phyloP scores from a whole-genome alignment of 2,329 filamentous ascomycete species.

The Xylaria sp. region DNA sequence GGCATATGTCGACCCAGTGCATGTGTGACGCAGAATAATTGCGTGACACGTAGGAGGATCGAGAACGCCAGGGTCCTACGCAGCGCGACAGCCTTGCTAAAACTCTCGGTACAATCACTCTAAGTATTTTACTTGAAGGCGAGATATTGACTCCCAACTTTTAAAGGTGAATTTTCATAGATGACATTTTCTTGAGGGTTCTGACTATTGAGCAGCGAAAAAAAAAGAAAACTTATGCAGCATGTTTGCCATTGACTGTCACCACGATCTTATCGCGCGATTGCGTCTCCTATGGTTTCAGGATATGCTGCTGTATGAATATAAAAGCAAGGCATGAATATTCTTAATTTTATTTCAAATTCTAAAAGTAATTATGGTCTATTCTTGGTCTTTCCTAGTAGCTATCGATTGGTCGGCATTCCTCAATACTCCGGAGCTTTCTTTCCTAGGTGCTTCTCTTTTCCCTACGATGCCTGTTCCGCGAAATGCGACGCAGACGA shows the following conservation, averaged over 20 bases:
- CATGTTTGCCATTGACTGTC: no score
- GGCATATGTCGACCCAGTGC: no score
- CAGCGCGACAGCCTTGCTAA: background rate
- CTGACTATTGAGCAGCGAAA: no score
- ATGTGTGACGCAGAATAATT: background rate
- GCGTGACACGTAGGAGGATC: background rate
- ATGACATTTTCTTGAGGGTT: no score
- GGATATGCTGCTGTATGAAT: background rate
- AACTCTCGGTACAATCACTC: no score
- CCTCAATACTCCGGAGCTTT: slow-evolving; percentile 15
- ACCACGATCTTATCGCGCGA: no score
- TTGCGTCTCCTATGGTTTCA: background rate
- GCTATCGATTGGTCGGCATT: background rate
- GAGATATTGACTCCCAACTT: no score
- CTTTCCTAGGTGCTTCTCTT: slow-evolving; percentile 41
- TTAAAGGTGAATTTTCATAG: no score
- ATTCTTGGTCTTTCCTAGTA: background rate
- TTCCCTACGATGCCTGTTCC: slow-evolving; percentile 65
- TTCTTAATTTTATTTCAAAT: background rate
- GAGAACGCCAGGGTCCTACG: background rate
- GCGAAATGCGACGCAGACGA: slow-evolving; percentile 62
- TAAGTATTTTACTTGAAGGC: no score
- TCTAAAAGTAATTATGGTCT: background rate
- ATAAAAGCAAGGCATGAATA: background rate
- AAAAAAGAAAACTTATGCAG: no score